These are phyloP conservation scores for Wickerhamomyces queroliae DNA, from an alignment of 805 yeast genomes.

Conservation along the genomic window DNA sequence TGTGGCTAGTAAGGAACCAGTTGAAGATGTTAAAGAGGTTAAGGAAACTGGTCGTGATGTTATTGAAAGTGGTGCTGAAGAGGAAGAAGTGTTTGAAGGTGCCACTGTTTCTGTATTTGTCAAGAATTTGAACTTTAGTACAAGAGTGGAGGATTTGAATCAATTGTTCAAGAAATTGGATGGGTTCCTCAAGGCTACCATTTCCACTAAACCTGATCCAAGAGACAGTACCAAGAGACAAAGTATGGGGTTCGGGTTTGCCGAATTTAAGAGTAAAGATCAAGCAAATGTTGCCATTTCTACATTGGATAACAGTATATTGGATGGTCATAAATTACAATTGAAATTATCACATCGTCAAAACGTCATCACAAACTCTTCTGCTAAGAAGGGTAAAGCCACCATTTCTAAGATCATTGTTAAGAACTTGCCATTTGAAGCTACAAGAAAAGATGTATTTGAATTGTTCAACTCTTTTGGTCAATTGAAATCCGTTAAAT, in stretches of 20 bases:
- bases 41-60: conserved; percentile 18
- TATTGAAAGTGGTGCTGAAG: conserved; percentile 27
- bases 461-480: conserved; percentile 94
- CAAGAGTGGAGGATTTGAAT: conserved; percentile 53
- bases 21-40: conserved; percentile 23
- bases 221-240: conserved; percentile 57
- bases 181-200: conserved; percentile 79
- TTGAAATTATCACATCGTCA: conserved; percentile 83
- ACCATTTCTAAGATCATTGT: conserved; percentile 76
- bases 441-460: conserved; percentile 86
- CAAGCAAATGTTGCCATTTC: conserved; percentile 74
- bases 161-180: conserved; percentile 61
- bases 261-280: conserved; percentile 73
- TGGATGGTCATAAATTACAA: conserved; percentile 89
- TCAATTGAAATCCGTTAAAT: conserved; percentile 87
- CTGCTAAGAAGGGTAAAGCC: conserved; percentile 26
- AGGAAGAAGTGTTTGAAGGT: conserved; percentile 44
- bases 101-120: conserved; percentile 86
- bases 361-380: conserved; percentile 30
- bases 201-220: conserved; percentile 86
- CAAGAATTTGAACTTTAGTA: conserved; percentile 85
- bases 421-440: conserved; percentile 96
- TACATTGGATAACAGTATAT: conserved; percentile 65
- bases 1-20: too few species aligned
- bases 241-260: conserved; percentile 98